phyloP scores from a whole-genome alignment of 352 stramenopile genomes.

The Plasmopara viticola region DNA sequence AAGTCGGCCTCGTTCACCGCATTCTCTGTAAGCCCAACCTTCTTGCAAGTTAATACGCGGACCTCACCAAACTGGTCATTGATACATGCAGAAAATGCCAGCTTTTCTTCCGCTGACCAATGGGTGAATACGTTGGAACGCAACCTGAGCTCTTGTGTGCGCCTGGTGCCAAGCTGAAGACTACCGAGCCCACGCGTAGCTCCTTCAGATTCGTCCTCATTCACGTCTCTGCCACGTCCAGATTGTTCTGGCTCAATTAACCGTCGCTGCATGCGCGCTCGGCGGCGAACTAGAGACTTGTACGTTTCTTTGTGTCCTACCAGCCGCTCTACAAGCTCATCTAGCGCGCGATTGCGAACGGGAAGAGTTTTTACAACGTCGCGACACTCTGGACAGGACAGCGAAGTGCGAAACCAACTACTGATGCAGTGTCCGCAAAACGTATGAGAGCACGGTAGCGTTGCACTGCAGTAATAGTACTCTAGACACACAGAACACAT shows the following conservation, averaged over 20 bases:
- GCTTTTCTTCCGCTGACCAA: conserved; percentile 44
- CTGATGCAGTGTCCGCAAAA: conserved; percentile 78
- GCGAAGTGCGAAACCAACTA: conserved; percentile 68
- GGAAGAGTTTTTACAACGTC: conserved; percentile 52
- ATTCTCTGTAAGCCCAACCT: conserved; percentile 55
- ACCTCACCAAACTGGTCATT: conserved; percentile 54
- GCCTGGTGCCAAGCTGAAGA: conserved; percentile 14
- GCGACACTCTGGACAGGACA: conserved; percentile 77
- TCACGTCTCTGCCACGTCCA: conserved; percentile 11
- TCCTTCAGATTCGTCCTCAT: conserved; percentile 19
- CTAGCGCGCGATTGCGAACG: conserved; percentile 73
- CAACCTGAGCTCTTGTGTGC: conserved; percentile 11
- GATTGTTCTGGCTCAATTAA: conserved; percentile 12
- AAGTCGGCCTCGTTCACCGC: conserved; percentile 45
- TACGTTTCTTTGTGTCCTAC: conserved; percentile 62
- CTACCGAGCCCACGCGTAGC: conserved; percentile 17
- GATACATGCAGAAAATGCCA: conserved; percentile 39
- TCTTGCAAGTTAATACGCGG: conserved; percentile 51
- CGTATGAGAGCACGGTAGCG: conserved; percentile 76
- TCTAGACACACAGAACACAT: conserved; percentile 79
- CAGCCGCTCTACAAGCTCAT: conserved; percentile 66
- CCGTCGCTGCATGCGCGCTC: conserved; percentile 24
- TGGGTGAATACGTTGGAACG: conserved; percentile 45
- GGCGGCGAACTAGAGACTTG: conserved; percentile 35
- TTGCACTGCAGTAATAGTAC: conserved; percentile 72